Conservation (phyloP, 2,329 filamentous ascomycete genomes). For the Torrubiella hemipterigena region DNA sequence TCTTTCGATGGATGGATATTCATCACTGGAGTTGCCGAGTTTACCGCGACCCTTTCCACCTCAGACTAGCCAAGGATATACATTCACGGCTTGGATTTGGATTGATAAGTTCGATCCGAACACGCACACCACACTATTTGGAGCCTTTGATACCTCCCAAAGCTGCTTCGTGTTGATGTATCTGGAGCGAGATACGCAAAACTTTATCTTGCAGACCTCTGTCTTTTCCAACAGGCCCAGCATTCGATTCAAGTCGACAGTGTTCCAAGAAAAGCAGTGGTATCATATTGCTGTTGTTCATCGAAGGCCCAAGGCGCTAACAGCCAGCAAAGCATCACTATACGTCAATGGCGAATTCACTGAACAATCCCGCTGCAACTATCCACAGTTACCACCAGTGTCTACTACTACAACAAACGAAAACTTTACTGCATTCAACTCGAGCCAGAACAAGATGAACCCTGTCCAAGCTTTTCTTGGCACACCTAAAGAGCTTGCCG, state of each 20-base stretch:
- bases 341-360: constrained; percentile 91
- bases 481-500: constrained; percentile 78
- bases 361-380: constrained; percentile 82
- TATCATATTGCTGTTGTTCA: constrained; percentile 91
- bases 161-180: constrained; percentile 92
- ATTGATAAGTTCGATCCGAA: constrained; percentile 76
- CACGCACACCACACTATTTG: constrained; percentile 90
- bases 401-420: constrained; percentile 50
- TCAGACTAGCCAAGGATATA: constrained; percentile 69
- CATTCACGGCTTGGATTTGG: constrained; percentile 77
- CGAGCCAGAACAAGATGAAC: constrained; percentile 41
- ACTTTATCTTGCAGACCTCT: constrained; percentile 93
- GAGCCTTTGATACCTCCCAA: constrained; percentile 83
- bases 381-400: constrained; percentile 63
- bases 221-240: constrained; percentile 77
- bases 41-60: constrained; percentile 80
- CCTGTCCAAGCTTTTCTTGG: constrained; percentile 88
- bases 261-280: constrained; percentile 69
- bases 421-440: constrained; percentile 59
- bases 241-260: constrained; percentile 78
- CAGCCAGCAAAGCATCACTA: constrained; percentile 69
- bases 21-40: constrained; percentile 81
- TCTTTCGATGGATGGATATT: constrained; percentile 74
- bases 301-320: constrained; percentile 61
- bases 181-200: constrained; percentile 82